Percentiles rank a stretch among this genome's conserved stretches.
phyloP scores from a whole-genome alignment of 2,329 filamentous ascomycete species.

The Myriangium duriaei region DNA sequence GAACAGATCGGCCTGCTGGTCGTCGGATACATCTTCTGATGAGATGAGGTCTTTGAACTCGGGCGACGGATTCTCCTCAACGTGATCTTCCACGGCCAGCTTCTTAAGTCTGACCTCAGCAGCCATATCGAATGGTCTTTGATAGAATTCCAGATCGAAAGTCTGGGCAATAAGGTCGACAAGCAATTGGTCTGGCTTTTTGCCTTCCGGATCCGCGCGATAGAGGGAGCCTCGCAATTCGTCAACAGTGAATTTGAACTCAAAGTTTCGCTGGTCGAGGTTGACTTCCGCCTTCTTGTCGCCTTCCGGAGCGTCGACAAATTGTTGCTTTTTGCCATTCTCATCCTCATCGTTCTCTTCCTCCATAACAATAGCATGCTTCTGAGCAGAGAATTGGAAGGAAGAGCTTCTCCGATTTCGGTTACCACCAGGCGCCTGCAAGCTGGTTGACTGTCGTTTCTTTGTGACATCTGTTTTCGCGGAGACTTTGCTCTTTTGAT shows the following conservation, averaged over 20 bases:
- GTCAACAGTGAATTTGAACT: constrained; percentile 94
- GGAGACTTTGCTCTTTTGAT: constrained; percentile 15
- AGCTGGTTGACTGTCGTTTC: constrained; percentile 16
- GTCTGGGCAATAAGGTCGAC: constrained; percentile 84
- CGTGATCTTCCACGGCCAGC: constrained; percentile 84
- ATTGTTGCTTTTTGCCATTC: constrained; percentile 42
- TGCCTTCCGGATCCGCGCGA: constrained; percentile 66
- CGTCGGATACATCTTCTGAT: constrained; percentile 59
- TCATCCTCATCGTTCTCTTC: constrained; percentile 54
- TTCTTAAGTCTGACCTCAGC: constrained; percentile 82
- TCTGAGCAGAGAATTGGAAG: constrained; percentile 58
- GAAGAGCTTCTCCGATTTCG: constrained; percentile 49
- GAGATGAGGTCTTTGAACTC: constrained; percentile 98
- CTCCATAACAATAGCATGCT: constrained; percentile 68
- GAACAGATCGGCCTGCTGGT: constrained; percentile 69
- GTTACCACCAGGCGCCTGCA: constrained; percentile 31
- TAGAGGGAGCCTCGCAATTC: constrained; percentile 87
- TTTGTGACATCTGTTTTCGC: not conserved
- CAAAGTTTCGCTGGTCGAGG: constrained; percentile 80
- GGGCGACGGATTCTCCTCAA: constrained; percentile 68
- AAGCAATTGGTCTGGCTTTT: constrained; percentile 64
- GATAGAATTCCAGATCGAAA: constrained; percentile 78
- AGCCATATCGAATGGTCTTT: constrained; percentile 82
- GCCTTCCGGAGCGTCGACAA: constrained; percentile 49
- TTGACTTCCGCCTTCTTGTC: constrained; percentile 35